Percentiles rank a stretch among this genome's conserved stretches.
These are phyloP conservation scores for Triticum timopheevii DNA, from an alignment of 176 grass and related monocot genomes.

Conservation along the genomic window DNA sequence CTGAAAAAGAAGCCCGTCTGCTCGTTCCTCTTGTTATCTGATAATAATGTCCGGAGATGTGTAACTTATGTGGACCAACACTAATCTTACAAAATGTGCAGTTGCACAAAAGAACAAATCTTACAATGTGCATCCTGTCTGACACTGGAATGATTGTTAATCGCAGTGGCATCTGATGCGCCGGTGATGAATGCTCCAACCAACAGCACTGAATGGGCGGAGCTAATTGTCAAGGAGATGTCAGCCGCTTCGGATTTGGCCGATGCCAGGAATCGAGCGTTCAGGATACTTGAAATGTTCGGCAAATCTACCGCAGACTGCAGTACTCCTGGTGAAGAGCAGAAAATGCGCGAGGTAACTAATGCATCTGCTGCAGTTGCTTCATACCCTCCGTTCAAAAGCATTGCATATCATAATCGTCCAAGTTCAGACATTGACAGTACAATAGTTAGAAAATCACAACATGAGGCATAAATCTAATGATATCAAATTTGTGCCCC, in stretches of 20 bases:
- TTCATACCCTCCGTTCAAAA: too few relatives aligned
- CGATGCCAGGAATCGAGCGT: constrained; percentile 52
- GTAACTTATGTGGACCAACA: not conserved
- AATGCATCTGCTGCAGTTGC: too few relatives aligned
- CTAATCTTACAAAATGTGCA: too few relatives aligned
- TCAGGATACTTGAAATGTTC: constrained; percentile 48
- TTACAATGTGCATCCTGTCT: not conserved
- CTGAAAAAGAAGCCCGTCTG: not conserved
- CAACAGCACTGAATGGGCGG: constrained; percentile 42
- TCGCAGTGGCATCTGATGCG: constrained; percentile 3
- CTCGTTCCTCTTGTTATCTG: not conserved
- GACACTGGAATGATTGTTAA: not conserved
- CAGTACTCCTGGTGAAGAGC: constrained; percentile 3
- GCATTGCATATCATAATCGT: not conserved
- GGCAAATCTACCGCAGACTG: constrained; percentile 24
- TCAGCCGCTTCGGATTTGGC: constrained; percentile 36
- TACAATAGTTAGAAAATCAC: not conserved
- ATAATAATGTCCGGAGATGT: not conserved
- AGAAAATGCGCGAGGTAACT: constrained; percentile 42
- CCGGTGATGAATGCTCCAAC: not conserved
- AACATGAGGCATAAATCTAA: not conserved
- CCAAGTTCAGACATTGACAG: not conserved
- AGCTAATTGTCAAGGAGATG: constrained; percentile 62
- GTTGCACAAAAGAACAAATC: not conserved
- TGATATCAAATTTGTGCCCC: not conserved